phyloP scores from a whole-genome alignment of 176 grass and related monocot species.

The Metroxylon sagu region DNA sequence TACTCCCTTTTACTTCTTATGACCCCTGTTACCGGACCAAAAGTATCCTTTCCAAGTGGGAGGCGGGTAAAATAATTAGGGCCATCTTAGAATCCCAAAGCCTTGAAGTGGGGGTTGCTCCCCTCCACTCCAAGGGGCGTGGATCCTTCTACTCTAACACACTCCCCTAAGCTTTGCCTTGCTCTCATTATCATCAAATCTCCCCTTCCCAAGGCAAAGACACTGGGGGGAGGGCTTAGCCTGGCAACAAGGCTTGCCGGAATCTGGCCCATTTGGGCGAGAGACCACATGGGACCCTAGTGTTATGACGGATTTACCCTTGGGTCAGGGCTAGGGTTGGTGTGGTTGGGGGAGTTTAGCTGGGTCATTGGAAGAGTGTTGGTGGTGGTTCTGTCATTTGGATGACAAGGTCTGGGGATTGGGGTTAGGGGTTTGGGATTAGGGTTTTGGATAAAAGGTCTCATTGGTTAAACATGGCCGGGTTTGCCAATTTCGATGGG shows the following conservation, averaged over 20 bases:
- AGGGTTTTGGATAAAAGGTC: slow-evolving; percentile 12
- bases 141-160: slow-evolving; percentile 86
- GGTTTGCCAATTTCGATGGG: slow-evolving; percentile 27
- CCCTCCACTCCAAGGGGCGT: slow-evolving; percentile 1
- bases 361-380: too few relatives aligned
- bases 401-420: slow-evolving; percentile 44
- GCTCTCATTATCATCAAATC: slow-evolving; percentile 61
- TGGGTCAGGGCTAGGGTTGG: slow-evolving; percentile 2
- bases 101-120: slow-evolving; percentile 45
- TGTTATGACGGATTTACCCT: too few relatives aligned
- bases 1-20: background rate
- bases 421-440: slow-evolving; percentile 38
- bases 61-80: slow-evolving; percentile 20
- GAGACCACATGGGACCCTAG: too few relatives aligned
- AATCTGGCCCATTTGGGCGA: slow-evolving; percentile 20
- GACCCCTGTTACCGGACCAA: too few relatives aligned
- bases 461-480: slow-evolving; percentile 15
- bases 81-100: slow-evolving; percentile 81
- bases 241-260: background rate
- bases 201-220: too few relatives aligned
- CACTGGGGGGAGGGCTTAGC: too few relatives aligned
- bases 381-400: background rate
- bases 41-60: background rate
- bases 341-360: background rate
- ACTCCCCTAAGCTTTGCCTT: slow-evolving; percentile 48